Percentiles rank a stretch among this genome's conserved stretches.
phyloP scores from a whole-genome alignment of 2,329 filamentous ascomycete species.

The Alternaria ventricosa region DNA sequence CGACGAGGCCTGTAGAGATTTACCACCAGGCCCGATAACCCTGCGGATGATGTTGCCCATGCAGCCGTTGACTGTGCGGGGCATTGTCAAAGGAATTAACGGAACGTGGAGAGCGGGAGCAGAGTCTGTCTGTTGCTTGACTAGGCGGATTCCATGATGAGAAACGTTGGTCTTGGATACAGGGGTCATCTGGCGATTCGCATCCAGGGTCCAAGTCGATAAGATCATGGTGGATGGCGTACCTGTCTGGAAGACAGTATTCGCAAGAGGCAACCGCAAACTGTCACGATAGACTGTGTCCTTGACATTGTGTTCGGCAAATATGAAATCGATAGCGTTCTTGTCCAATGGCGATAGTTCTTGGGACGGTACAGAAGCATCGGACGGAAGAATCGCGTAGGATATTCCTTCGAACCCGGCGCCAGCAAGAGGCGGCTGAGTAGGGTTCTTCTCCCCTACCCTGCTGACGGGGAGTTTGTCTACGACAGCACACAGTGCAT shows the following conservation, averaged over 20 bases:
- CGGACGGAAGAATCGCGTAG: conserved; percentile 29
- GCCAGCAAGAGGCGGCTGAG: conserved; percentile 25
- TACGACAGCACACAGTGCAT: conserved; percentile 45
- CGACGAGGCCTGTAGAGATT: conserved; percentile 67
- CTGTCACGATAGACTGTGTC: conserved; percentile 10
- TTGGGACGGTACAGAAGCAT: conserved; percentile 16
- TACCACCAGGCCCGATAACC: conserved; percentile 57
- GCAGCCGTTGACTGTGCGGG: conserved; percentile 67
- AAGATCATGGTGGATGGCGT: conserved; percentile 43
- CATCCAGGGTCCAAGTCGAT: conserved; percentile 28
- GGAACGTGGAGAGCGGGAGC: conserved; percentile 50
- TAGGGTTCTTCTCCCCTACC: neutral
- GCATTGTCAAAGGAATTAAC: conserved; percentile 67
- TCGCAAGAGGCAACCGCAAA: conserved; percentile 71
- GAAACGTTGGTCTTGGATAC: conserved; percentile 19
- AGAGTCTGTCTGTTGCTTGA: neutral
- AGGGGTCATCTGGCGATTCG: conserved; percentile 6
- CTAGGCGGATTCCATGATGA: conserved; percentile 23
- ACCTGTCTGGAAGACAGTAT: conserved; percentile 79
- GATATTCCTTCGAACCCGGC: conserved; percentile 45
- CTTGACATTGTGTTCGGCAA: conserved; percentile 2
- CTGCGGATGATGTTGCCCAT: conserved; percentile 81
- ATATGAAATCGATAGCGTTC: conserved; percentile 35
- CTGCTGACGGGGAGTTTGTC: conserved; percentile 43
- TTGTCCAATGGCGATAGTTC: conserved; percentile 15